phyloP scores from a whole-genome alignment of 305 asterid genomes.

The Lippia alba region DNA sequence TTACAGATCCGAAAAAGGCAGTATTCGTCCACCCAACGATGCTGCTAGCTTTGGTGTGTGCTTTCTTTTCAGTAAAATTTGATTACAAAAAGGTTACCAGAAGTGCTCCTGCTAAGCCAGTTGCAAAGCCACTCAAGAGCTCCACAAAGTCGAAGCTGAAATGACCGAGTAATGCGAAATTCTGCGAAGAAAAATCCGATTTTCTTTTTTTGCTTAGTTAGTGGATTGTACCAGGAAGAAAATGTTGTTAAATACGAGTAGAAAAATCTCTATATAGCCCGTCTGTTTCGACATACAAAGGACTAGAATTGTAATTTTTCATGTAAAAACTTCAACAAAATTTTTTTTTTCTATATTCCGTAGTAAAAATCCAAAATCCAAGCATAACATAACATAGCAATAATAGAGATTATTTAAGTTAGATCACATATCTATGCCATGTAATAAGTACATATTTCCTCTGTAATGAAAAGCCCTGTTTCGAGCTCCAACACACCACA shows the following conservation, averaged over 20 bases:
- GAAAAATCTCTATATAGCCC: not conserved
- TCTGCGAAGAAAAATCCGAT: not conserved
- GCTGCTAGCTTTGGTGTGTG: slow-evolving; percentile 75
- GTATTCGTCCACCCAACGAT: slow-evolving; percentile 92
- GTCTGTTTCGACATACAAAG: not conserved
- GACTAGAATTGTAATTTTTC: not conserved
- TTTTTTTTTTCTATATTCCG: too few relatives aligned
- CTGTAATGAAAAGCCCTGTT: slow-evolving; percentile 55
- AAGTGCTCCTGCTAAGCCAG: slow-evolving; percentile 56
- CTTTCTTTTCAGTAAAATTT: slow-evolving; percentile 84
- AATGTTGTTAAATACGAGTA: not conserved
- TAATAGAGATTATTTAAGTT: not conserved
- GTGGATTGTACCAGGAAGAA: not conserved
- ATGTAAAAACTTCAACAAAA: not conserved
- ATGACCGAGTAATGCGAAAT: slow-evolving; percentile 37
- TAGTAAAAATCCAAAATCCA: not conserved
- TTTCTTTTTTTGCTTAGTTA: slow-evolving; percentile 19
- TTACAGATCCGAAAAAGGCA: slow-evolving; percentile 61
- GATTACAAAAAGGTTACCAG: slow-evolving; percentile 60
- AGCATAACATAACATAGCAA: not conserved
- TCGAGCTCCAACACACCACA: slow-evolving; percentile 79
- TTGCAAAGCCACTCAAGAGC: slow-evolving; percentile 75
- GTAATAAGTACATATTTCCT: slow-evolving; percentile 63
- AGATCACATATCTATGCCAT: slow-evolving; percentile 51
- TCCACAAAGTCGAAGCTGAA: slow-evolving; percentile 80